Conservation (phyloP, 2,329 filamentous ascomycete species). For the Daldinia sp. region DNA sequence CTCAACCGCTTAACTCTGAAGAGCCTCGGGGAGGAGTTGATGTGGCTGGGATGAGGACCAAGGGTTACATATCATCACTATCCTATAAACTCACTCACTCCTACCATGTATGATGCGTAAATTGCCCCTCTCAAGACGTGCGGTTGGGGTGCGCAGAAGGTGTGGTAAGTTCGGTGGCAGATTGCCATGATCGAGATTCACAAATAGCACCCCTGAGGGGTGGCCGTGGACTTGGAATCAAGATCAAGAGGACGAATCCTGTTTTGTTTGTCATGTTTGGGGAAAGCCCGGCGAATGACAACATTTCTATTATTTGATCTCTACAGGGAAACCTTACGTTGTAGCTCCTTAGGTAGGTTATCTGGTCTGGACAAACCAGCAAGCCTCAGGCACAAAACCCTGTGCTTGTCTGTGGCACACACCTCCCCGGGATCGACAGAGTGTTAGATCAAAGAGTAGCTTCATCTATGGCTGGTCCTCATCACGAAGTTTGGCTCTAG, state of each 20-base stretch:
- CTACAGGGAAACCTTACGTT: conserved; percentile 5
- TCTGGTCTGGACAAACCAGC: conserved; percentile 13
- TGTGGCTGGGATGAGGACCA: not conserved
- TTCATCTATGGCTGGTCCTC: conserved; percentile 46
- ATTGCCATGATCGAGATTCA: conserved; percentile 41
- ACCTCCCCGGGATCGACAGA: conserved; percentile 33
- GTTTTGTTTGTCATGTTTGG: conserved; percentile 30
- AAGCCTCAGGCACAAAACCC: conserved; percentile 36
- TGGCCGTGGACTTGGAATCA: conserved; percentile 10
- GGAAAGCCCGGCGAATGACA: conserved; percentile 29
- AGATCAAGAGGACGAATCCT: conserved; percentile 33
- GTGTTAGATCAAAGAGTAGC: conserved; percentile 34
- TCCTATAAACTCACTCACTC: not conserved
- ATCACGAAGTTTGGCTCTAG: conserved; percentile 31
- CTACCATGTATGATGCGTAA: not conserved
- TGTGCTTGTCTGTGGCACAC: conserved; percentile 33
- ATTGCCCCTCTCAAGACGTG: not conserved
- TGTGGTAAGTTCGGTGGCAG: conserved; percentile 8
- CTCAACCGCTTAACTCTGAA: conserved; percentile 8
- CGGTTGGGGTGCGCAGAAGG: conserved; percentile 13
- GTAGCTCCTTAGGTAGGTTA: not conserved
- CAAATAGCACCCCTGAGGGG: conserved; percentile 22
- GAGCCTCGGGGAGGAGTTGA: not conserved
- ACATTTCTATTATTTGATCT: conserved; percentile 6
- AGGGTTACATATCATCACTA: not conserved